A percentile compares a stretch with the other conserved stretches of the same genome.
Evolutionary conservation across 129 eudicot species (phyloP).

Genomic region (Flaveria sonorensis): DNA sequence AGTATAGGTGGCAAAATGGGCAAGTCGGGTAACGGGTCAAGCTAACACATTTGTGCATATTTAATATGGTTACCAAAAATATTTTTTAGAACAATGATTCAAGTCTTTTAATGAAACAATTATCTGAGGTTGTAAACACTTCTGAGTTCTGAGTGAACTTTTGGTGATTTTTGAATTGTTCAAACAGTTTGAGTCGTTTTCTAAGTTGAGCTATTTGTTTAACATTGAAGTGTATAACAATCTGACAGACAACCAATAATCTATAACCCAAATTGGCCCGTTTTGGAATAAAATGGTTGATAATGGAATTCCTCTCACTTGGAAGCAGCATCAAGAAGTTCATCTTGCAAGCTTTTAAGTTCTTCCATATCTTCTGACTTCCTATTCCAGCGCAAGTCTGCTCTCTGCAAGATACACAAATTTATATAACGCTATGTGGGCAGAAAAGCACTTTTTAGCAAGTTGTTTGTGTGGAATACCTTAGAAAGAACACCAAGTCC

Average conservation of each 20-base stretch:
- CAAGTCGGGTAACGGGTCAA: background rate
- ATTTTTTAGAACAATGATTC: too few species aligned
- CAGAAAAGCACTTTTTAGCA: background rate
- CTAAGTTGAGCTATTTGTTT: background rate
- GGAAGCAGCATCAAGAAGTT: constrained; percentile 86
- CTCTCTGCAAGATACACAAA: constrained; percentile 50
- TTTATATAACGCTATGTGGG: background rate
- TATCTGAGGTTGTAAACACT: background rate
- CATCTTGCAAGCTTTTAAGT: constrained; percentile 78
- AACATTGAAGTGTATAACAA: too few species aligned
- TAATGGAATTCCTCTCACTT: constrained; percentile 48
- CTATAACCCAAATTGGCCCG: background rate
- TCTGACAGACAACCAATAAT: background rate
- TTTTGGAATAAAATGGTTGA: constrained; percentile 2
- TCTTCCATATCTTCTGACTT: constrained; percentile 89
- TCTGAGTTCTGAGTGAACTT: background rate
- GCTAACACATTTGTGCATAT: background rate
- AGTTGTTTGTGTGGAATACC: constrained; percentile 41
- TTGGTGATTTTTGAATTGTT: background rate
- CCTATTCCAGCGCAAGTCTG: constrained; percentile 95
- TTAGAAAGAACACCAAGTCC: constrained; percentile 96
- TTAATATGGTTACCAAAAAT: constrained; percentile 1
- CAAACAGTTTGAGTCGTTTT: background rate
- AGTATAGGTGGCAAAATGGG: background rate
- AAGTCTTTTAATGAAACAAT: background rate